These are phyloP conservation scores for Eremothecium sinecaudum DNA, from an alignment of 1,139 yeast species.

Conservation along the genomic window DNA sequence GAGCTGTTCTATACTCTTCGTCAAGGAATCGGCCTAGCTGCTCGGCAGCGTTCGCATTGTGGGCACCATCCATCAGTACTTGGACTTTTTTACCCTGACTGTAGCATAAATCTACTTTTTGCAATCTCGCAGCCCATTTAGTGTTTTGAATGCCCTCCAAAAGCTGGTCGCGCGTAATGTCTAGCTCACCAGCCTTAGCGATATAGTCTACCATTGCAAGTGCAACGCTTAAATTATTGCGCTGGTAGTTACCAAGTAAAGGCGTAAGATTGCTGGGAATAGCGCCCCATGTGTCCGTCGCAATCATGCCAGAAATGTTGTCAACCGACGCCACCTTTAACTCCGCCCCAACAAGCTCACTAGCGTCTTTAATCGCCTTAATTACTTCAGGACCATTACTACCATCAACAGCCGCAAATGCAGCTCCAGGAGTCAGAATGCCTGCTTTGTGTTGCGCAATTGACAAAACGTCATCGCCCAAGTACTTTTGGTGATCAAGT, in stretches of 20 bases:
- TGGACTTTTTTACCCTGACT: conserved; percentile 22
- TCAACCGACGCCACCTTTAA: conserved; percentile 26
- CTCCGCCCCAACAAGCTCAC: conserved; percentile 25
- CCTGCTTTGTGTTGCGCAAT: conserved; percentile 83
- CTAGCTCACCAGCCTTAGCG: conserved; percentile 15
- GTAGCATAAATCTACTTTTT: conserved; percentile 31
- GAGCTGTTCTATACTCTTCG: conserved; percentile 17
- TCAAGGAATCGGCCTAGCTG: conserved; percentile 47
- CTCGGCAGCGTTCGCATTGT: conserved; percentile 73
- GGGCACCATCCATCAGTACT: conserved; percentile 81
- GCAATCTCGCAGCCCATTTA: conserved; percentile 59
- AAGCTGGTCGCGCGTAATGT: conserved; percentile 31
- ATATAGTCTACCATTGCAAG: conserved; percentile 42
- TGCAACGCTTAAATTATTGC: conserved; percentile 61
- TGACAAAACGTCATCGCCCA: conserved; percentile 53
- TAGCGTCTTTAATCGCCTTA: conserved; percentile 29
- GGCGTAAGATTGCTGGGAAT: conserved; percentile 32
- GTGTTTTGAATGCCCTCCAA: conserved; percentile 43
- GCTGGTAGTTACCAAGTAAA: conserved; percentile 63
- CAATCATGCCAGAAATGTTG: conserved; percentile 10
- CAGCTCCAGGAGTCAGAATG: conserved; percentile 51
- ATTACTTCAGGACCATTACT: conserved; percentile 49
- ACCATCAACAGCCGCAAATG: conserved; percentile 60
- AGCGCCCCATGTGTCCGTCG: conserved; percentile 33
- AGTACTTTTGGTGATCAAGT: conserved; percentile 66